Percentiles rank a stretch among this genome's conserved stretches.
Conservation (phyloP, 768 basidiomycete genomes). For the Tulasnella sp. region DNA sequence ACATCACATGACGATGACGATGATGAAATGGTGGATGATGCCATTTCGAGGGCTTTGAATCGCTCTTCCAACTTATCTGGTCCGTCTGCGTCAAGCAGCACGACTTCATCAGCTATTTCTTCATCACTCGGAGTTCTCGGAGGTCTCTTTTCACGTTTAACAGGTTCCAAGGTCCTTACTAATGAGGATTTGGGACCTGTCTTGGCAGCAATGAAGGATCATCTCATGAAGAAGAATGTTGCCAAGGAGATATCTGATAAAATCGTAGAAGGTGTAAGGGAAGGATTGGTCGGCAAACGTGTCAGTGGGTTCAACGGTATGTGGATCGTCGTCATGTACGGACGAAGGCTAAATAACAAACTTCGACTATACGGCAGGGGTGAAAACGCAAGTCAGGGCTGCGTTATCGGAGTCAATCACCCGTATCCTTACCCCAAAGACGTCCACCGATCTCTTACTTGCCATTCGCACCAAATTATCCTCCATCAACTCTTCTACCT, state of each 20-base stretch:
- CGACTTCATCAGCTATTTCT: neutral
- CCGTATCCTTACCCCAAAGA: constrained; percentile 88
- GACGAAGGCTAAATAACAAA: neutral
- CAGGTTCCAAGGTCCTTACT: constrained; percentile 65
- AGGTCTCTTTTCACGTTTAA: constrained; percentile 70
- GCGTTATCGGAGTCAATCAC: constrained; percentile 82
- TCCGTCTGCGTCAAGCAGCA: neutral
- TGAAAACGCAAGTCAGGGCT: constrained; percentile 66
- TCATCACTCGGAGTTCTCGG: constrained; percentile 42
- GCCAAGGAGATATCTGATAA: constrained; percentile 91
- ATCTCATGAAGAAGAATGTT: constrained; percentile 97
- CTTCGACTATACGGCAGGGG: constrained; percentile 36
- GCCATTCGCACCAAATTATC: constrained; percentile 83
- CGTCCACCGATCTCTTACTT: constrained; percentile 88
- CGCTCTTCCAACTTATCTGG: constrained; percentile 12
- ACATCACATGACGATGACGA: constrained; percentile 31
- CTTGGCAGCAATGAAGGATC: constrained; percentile 88
- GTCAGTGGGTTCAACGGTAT: constrained; percentile 80
- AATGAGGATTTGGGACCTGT: constrained; percentile 78
- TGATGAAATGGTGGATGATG: constrained; percentile 33
- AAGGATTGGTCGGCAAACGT: constrained; percentile 79
- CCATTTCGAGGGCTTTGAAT: constrained; percentile 45
- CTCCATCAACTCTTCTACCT: constrained; percentile 52
- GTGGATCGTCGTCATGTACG: constrained; percentile 19
- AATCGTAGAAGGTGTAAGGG: constrained; percentile 88